Percentiles rank a stretch among this genome's conserved stretches.
These are phyloP conservation scores for Phytophthora pseudosyringae DNA, from an alignment of 352 stramenopile genomes.

Conservation along the genomic window DNA sequence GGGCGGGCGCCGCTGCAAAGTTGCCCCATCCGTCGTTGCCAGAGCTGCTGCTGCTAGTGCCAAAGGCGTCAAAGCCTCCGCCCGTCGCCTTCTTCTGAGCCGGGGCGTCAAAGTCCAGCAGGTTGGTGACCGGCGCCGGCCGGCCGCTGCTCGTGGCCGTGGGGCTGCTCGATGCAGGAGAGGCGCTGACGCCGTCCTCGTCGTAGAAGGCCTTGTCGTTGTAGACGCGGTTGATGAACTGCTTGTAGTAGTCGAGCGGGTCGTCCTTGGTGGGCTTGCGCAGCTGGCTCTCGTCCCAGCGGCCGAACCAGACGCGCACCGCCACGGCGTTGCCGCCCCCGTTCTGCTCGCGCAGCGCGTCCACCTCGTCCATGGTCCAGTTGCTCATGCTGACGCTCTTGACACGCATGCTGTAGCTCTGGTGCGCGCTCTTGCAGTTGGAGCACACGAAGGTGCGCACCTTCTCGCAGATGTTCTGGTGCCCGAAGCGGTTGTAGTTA, in stretches of 20 bases:
- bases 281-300: conserved; percentile 75
- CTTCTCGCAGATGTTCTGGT: conserved; percentile 93
- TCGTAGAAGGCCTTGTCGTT: conserved; percentile 84
- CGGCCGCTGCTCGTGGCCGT: conserved; percentile 5
- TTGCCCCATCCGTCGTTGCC: conserved; percentile 39
- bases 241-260: conserved; percentile 86
- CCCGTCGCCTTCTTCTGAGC: conserved; percentile 28
- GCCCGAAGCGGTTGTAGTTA: conserved; percentile 91
- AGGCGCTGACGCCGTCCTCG: conserved; percentile 36
- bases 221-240: conserved; percentile 87
- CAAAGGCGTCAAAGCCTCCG: conserved; percentile 55
- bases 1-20: conserved; percentile 35
- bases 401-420: conserved; percentile 94
- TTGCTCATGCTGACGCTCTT: conserved; percentile 96
- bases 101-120: conserved; percentile 66
- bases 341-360: conserved; percentile 86
- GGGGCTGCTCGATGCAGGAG: conserved; percentile 7
- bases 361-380: conserved; percentile 93
- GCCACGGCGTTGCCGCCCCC: conserved; percentile 90
- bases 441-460: conserved; percentile 94
- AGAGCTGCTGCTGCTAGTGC: conserved; percentile 10
- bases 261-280: conserved; percentile 77
- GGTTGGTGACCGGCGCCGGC: conserved; percentile 33
- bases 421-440: conserved; percentile 95
- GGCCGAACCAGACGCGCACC: conserved; percentile 87